Percentiles rank a stretch among this genome's conserved stretches.
Evolutionary conservation across 257 asterid genomes (phyloP).

Genomic region (Knoxia roxburghii): DNA sequence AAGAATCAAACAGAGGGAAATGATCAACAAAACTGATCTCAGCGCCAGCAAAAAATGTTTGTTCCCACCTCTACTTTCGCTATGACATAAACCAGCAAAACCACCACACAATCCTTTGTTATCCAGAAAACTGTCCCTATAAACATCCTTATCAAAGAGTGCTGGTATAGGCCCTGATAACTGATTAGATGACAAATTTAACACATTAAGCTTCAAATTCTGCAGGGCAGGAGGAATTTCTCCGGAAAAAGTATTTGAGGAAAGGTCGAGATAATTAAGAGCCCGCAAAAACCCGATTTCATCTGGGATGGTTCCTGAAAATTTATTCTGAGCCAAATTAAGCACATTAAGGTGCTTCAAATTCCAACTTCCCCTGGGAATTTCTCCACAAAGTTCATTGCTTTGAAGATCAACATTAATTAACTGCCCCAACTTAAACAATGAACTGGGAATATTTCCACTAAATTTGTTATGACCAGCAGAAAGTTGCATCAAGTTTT

Average conservation of each 20-base stretch:
- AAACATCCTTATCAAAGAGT: slow-evolving; percentile 31
- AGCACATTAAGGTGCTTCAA: slow-evolving; percentile 61
- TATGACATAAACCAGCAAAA: slow-evolving; percentile 34
- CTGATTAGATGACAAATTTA: slow-evolving; percentile 57
- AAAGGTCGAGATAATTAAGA: slow-evolving; percentile 79
- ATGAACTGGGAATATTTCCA: slow-evolving; percentile 54
- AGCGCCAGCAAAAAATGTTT: slow-evolving; percentile 32
- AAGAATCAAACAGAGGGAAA: slow-evolving; percentile 37
- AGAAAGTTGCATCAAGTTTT: slow-evolving; percentile 33
- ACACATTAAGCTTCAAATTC: slow-evolving; percentile 57
- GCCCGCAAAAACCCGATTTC: slow-evolving; percentile 60
- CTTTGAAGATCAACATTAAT: slow-evolving; percentile 52
- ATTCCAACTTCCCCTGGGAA: slow-evolving; percentile 42
- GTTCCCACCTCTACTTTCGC: slow-evolving; percentile 2
- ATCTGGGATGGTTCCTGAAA: slow-evolving; percentile 58
- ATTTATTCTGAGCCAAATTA: slow-evolving; percentile 46
- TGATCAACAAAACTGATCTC: slow-evolving; percentile 28
- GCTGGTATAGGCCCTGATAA: slow-evolving; percentile 66
- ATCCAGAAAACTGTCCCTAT: slow-evolving; percentile 57
- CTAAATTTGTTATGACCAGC: slow-evolving; percentile 41
- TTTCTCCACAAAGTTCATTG: slow-evolving; percentile 51
- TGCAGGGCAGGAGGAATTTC: slow-evolving; percentile 48
- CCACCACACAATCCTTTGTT: slow-evolving; percentile 58
- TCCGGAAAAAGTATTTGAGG: slow-evolving; percentile 53
- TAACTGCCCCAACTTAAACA: slow-evolving; percentile 43